Base-by-base conservation (phyloP, 1,284 basidiomycete genomes). In the Bondarzewia mesenterica region DNA sequence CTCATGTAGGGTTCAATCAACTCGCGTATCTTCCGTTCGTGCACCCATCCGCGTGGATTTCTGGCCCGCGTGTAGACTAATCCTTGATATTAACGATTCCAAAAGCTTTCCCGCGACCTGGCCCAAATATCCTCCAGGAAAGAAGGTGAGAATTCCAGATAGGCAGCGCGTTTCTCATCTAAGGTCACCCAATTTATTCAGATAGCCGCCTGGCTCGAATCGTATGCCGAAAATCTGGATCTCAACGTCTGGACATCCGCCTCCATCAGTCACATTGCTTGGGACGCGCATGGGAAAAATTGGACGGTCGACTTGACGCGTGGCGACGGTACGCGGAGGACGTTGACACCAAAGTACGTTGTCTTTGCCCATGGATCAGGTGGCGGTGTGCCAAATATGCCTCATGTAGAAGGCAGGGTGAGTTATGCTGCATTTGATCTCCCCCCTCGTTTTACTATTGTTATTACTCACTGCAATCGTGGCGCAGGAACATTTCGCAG, bases 141-240 rank as follows among this genome's bases (percentile, higher is more conserved):
- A 62, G 18, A 77, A 79, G 63, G 74, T 74, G 22, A 46, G 14
- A 52, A 48, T 22, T 7, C n/a, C n/a, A n/a, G n/a, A n/a, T n/a
- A n/a, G n/a, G n/a, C n/a, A n/a, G n/a, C n/a, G n/a, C n/a, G n/a
- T n/a, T n/a, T n/a, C n/a, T n/a, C n/a, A n/a, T n/a, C n/a, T n/a
- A n/a, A n/a, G n/a, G n/a, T n/a, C n/a, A n/a, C n/a, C n/a, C n/a
- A n/a, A n/a, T n/a, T n/a, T n/a, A n/a, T 57, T 37, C 44, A 83
- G 75, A 70, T 87, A 10, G 83, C 77, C 1, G 76, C 81, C 56
- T 87, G 82, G 78, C 69, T 86, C 6, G 82, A 87, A 60, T 65
- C 64, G 22, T 88, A 85, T 59, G 82, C 80, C 3, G 71, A 80
- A 32, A 62, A 73, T 1, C 67, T 85, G 56, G 82, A 86, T 54